Evolutionary conservation across 129 eudicot genomes (phyloP), one percentile per base, ranked within the genome.

Genomic region (Chrysanthemum lavandulifolium): DNA sequence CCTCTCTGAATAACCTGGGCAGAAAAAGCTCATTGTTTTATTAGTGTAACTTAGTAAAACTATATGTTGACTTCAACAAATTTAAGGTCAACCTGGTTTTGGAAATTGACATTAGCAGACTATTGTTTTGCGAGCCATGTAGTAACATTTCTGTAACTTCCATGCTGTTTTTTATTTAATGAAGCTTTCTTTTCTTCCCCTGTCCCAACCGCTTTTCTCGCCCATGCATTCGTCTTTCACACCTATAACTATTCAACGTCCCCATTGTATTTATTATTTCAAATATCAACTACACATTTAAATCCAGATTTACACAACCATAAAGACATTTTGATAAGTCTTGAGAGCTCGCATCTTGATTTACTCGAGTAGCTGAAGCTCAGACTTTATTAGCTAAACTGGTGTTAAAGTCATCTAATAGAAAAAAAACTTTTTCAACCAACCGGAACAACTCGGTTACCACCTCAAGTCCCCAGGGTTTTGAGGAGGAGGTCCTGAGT

Each of bases 91-190:
- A 68, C 73, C 60, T 18, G 2, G 11, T 18, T 47, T 68, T 49
- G 60, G 48, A 68, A 25, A 13, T 14, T 25, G 21, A 50, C 61
- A 68, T 27, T 71, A 19, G 10, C 9, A 40, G n/a, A 40, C 55
- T 6, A 9, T 58, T 33, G 45, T 36, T 43, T 8, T 58, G 5
- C 40, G 56, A 18, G n/a, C 53, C 13, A 56, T 71, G 18, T 3
- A 71, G 18, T 3, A 71, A 21, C 66, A 5, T 59, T 47, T 27
- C 27, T 72, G 57, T 45, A 43, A 59, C 57, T 60, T 61, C 31
- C 69, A 29, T 52, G 63, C 29, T 27, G 10, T 69, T 69, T 52
- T 14, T 13, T 33, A 52, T 60, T 73, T 11, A 72, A 47, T 60
- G 76, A 48, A 73, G 13, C 60, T 14, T 60, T 40, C 33, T 3